Evolutionary conservation across 108 stramenopile species (phyloP), one percentile per base, ranked within the genome.

Genomic region (Cylindrotheca fusiformis): DNA sequence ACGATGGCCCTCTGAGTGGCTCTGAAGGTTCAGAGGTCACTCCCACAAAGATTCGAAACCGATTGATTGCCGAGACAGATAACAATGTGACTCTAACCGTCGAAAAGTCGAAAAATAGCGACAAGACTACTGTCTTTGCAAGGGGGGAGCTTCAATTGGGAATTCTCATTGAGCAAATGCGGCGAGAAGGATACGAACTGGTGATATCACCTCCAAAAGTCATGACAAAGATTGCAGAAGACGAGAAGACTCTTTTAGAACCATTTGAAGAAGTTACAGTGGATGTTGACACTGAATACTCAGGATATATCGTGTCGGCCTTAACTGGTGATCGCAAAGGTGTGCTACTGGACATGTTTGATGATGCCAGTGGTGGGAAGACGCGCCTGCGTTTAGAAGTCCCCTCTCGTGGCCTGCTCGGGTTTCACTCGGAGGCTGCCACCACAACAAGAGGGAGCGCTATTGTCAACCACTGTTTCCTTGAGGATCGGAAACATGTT

Each of bases 121-220:
- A 90, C 29, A 85, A 81, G 61, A 87, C 86, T 2, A 76, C 74
- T 21, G 87, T 91, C 21, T 79, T 74, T 53, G 90, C 80, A 2
- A 67, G 88, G 46, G 93, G 88, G 47, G 90, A 94, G 45, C 71
- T 99, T 18, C 98, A 99, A 71, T 81, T 99, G 51, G 97, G 96
- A 8, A 97, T 99, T 52, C 76, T 99, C 28, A 93, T 98, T 4
- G 98, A 99, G 73, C 92, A 83, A 55, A 98, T 99, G 97, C 68
- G 98, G 6, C 82, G 98, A 6, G 97, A 99, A 74, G 98, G 98
- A 22, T 99, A 83, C 60, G 98, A 99, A 74, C 67, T 99, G 60
- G 76, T 90, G 31, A 86, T 99, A 44, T 89, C 93, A 2, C 98
- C 97, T 5, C 98, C 98, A 10, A 82, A 76, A 49, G 97, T 94